A percentile compares a stretch with the other conserved stretches of the same genome.
Evolutionary conservation across 2,329 filamentous ascomycete species (phyloP).

Genomic region (Cryphonectria nitschkei): DNA sequence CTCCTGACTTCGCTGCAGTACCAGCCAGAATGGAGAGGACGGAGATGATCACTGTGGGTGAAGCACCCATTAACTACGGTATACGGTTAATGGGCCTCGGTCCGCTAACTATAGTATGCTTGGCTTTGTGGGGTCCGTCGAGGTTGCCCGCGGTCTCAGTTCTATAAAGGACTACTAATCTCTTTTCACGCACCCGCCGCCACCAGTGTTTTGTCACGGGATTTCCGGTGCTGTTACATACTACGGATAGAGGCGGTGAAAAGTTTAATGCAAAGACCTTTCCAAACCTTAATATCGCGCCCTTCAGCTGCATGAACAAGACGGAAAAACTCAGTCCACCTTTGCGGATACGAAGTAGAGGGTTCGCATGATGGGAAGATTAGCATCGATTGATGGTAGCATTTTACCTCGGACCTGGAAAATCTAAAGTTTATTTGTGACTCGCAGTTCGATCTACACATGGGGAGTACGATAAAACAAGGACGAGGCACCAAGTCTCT

Average conservation of each 20-base stretch:
- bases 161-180: constrained; percentile 4
- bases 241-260: background rate
- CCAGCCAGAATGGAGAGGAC: background rate
- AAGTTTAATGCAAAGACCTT: background rate
- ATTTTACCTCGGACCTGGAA: background rate
- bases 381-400: background rate
- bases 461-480: background rate
- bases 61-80: background rate
- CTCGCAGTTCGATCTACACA: background rate
- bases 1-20: background rate
- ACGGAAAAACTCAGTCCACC: background rate
- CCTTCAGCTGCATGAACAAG: background rate
- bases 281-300: background rate
- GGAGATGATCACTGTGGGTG: background rate
- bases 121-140: background rate
- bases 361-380: background rate
- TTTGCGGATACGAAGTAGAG: background rate
- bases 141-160: background rate
- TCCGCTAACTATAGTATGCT: background rate
- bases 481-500: background rate
- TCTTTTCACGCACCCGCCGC: background rate
- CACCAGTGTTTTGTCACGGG: background rate
- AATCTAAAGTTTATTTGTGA: background rate
- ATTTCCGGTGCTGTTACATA: background rate
- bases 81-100: background rate